Conservation (phyloP, 2,329 filamentous ascomycete species). For the Grosmannia serpens region DNA sequence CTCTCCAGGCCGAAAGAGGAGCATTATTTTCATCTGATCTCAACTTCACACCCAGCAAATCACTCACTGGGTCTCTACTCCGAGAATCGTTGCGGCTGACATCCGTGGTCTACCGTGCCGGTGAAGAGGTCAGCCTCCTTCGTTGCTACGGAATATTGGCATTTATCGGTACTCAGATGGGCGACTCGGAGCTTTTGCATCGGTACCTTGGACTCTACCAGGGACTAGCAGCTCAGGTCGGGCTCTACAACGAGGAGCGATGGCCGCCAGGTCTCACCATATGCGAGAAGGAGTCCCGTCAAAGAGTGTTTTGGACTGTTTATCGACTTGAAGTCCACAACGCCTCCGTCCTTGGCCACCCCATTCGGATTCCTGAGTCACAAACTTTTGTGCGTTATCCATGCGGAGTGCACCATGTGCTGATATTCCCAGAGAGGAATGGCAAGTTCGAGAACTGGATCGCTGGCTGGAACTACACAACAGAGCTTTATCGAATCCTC, state of each 20-base stretch:
- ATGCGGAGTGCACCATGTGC: background rate
- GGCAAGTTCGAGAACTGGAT: conserved; percentile 27
- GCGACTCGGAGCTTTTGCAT: background rate
- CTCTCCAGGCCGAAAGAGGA: background rate
- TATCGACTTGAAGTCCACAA: conserved; percentile 2
- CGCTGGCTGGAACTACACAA: conserved; percentile 45
- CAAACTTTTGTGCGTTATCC: background rate
- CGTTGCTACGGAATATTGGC: conserved; percentile 1
- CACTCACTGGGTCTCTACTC: background rate
- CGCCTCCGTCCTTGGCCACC: background rate
- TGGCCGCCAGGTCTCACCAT: background rate
- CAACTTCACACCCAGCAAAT: background rate
- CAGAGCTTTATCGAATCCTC: conserved; percentile 43
- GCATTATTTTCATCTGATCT: conserved; percentile 2
- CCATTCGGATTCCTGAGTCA: background rate
- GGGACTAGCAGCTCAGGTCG: background rate
- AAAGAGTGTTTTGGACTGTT: background rate
- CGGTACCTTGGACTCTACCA: background rate
- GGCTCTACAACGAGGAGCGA: background rate
- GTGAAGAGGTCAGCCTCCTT: background rate
- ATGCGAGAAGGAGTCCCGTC: background rate
- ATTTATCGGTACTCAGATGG: background rate
- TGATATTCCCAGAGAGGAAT: background rate
- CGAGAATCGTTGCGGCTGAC: background rate
- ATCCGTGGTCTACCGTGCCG: background rate